Evolutionary conservation across 2,329 filamentous ascomycete species (phyloP).

Genomic region (Claviceps sorghi): DNA sequence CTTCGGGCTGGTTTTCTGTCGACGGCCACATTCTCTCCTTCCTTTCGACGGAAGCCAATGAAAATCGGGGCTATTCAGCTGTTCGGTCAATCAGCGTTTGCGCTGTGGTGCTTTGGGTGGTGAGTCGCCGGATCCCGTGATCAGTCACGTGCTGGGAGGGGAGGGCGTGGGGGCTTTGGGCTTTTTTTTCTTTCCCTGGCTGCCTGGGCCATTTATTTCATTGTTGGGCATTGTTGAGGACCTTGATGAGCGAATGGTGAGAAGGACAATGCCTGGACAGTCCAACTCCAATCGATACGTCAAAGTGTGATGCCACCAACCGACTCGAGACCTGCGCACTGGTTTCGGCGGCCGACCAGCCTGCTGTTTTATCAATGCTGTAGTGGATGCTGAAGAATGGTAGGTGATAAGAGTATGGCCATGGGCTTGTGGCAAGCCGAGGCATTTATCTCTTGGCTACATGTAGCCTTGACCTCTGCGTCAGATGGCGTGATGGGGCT

Average conservation of each 20-base stretch:
- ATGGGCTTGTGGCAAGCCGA: too few relatives aligned
- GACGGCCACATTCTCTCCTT: slow-evolving; percentile 5
- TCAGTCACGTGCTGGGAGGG: not conserved
- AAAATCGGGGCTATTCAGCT: slow-evolving; percentile 6
- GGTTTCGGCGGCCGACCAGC: too few relatives aligned
- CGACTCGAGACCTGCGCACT: not conserved
- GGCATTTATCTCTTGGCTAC: too few relatives aligned
- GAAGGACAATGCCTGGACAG: not conserved
- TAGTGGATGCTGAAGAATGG: too few relatives aligned
- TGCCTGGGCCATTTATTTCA: not conserved
- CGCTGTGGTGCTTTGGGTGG: not conserved
- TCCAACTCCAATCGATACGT: not conserved
- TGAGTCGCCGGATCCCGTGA: not conserved
- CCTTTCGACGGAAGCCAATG: slow-evolving; percentile 7
- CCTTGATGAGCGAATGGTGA: not conserved
- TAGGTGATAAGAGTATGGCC: too few relatives aligned
- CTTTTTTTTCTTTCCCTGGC: not conserved
- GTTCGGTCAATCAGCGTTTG: slow-evolving; percentile 1
- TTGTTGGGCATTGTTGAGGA: not conserved
- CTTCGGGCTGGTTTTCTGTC: slow-evolving; percentile 15
- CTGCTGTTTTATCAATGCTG: too few relatives aligned
- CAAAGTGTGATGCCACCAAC: not conserved
- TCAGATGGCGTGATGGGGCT: too few relatives aligned
- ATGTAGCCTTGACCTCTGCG: too few relatives aligned
- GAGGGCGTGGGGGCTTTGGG: not conserved